phyloP scores from a whole-genome alignment of 179 eudicot genomes.

The Corrigiola litoralis region DNA sequence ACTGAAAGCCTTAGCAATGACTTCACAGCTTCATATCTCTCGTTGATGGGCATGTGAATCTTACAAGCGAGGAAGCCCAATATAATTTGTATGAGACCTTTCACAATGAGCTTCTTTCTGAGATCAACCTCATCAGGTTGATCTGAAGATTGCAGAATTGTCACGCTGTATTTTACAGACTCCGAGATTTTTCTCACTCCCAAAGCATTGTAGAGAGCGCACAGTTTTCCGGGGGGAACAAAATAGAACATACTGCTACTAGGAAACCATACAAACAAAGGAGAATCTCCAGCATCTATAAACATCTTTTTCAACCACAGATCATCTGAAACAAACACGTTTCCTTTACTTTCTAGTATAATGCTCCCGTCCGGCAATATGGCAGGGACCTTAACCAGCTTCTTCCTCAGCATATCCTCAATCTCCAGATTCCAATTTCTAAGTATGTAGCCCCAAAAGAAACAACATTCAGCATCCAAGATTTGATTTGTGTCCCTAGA shows the following conservation, averaged over 20 bases:
- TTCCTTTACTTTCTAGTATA: conserved; percentile 13
- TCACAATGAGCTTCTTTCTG: conserved; percentile 20
- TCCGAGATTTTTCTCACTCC: conserved; percentile 28
- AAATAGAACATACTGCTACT: not conserved
- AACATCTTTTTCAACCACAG: conserved; percentile 27
- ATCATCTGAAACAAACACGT: conserved; percentile 22
- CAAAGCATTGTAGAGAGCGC: conserved; percentile 14
- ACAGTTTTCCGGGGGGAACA: conserved; percentile 14
- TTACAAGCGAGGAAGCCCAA: conserved; percentile 27
- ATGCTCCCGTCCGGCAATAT: conserved; percentile 1
- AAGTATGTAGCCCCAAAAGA: conserved; percentile 24
- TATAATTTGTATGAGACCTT: conserved; percentile 24
- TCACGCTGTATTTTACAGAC: conserved; percentile 18
- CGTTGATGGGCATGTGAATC: conserved; percentile 20
- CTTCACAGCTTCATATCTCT: conserved; percentile 11
- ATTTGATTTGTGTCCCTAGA: not conserved
- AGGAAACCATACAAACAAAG: conserved; percentile 27
- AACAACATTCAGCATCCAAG: conserved; percentile 18
- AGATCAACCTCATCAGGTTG: not conserved
- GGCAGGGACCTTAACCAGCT: conserved; percentile 22
- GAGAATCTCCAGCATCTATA: conserved; percentile 6
- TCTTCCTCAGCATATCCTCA: conserved; percentile 12
- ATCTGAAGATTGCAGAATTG: conserved; percentile 1
- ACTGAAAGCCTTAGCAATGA: conserved; percentile 16
- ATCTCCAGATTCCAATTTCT: conserved; percentile 25